Base-by-base conservation (phyloP, 176 grass and related monocot genomes). In the Carex kokanica region DNA sequence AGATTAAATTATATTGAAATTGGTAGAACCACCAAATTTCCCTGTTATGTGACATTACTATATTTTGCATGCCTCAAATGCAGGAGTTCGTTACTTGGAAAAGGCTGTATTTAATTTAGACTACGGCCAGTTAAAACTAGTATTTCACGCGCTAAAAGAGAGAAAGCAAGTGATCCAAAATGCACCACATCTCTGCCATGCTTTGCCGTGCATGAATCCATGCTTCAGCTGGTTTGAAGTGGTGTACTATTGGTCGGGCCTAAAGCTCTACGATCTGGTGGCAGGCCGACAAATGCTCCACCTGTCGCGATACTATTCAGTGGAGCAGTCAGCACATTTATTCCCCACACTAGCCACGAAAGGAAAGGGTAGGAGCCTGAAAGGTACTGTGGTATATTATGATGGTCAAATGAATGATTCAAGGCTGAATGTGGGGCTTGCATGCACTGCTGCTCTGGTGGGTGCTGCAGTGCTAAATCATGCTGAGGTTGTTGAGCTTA, bases 391-490 rank as follows among this genome's bases (percentile, higher is more conserved):
- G 12, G 95, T 98, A 6, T 98, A 98, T 75, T 98, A 95, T 80
- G 95, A 98, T 83, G 95, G 95, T 14, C 95, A 98, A 83, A 98
- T 98, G 95, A 98, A 98, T 80, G 91, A 98, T 45, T 91, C 87
- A 56, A 86, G 95, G 83, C 56, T 98, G 55, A 98, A 98, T 87
- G 95, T 98, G 56, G 95, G 90, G 36, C 75, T 98, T 21, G 92
- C 95, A 79, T 98, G 95, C 82, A 95, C 91, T 20, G 89, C 95
- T 68, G 85, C 92, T 61, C 66, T 94, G 87, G 67, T 98, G 70
- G 95, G 95, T 86, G 92, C 92, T 60, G 81, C 92, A 41, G 83
- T 98, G 57, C 89, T 98, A 25, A 98, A 98, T 86, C 93, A 98
- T 90, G 95, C 92, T 62, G 91, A 98, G 90, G 95, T 98, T 12